phyloP scores from a whole-genome alignment of 345 rosid genomes.

The Eucalyptus regnans region DNA sequence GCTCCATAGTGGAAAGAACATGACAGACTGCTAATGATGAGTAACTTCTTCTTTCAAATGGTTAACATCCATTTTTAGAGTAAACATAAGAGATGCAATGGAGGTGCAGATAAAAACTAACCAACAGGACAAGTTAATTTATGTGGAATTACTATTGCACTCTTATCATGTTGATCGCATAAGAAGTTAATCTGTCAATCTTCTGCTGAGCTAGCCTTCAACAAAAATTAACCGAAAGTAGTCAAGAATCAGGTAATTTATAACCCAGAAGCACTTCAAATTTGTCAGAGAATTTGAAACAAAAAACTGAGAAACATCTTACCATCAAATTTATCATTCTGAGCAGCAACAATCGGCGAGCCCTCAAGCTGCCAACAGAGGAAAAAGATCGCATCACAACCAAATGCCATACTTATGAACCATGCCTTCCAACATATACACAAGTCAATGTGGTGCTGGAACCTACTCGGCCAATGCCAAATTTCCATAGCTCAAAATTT shows the following conservation, averaged over 20 bases:
- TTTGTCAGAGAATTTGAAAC: neutral
- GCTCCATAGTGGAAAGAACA: neutral
- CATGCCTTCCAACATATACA: neutral
- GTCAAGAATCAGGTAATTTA: neutral
- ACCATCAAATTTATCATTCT: constrained; percentile 95
- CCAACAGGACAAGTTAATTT: neutral
- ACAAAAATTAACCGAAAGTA: neutral
- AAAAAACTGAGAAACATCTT: constrained; percentile 1
- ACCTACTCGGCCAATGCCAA: neutral
- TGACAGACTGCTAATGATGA: neutral
- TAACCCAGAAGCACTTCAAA: neutral
- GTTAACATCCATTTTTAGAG: neutral
- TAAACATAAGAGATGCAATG: neutral
- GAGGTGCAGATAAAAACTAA: neutral
- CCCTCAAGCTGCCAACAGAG: constrained; percentile 72
- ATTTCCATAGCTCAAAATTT: neutral
- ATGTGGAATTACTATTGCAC: neutral
- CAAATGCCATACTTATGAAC: neutral
- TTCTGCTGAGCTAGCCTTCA: neutral
- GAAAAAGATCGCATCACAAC: neutral
- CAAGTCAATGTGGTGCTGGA: neutral
- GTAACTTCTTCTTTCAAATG: neutral
- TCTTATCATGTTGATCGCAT: neutral
- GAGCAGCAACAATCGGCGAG: constrained; percentile 75
- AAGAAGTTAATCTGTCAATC: neutral